Evolutionary conservation across 768 basidiomycete species (phyloP).

Genomic region (Pulveroboletus frians): DNA sequence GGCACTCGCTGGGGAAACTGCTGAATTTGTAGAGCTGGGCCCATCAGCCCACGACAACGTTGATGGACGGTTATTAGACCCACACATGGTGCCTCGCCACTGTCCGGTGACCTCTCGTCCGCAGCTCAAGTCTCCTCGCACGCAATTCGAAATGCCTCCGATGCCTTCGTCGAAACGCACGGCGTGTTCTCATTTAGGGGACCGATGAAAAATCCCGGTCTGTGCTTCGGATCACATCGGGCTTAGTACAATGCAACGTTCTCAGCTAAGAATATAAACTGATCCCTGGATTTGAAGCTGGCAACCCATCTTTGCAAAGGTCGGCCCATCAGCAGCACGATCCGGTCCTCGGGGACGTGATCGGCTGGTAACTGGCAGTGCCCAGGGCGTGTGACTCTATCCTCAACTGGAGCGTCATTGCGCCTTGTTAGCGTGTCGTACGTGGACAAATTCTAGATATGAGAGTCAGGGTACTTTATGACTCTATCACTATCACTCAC

Average conservation of each 20-base stretch:
- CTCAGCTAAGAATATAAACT: neutral
- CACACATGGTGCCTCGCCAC: too few species aligned
- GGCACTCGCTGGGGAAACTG: neutral
- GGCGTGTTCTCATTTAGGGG: neutral
- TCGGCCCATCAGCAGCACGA: neutral
- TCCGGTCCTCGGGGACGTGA: conserved; percentile 1
- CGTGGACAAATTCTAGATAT: neutral
- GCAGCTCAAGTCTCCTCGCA: neutral
- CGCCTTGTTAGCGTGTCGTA: neutral
- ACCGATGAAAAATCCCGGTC: neutral
- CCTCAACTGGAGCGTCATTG: neutral
- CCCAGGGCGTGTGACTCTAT: neutral
- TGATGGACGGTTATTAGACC: neutral
- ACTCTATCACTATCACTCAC: neutral
- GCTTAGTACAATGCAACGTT: neutral
- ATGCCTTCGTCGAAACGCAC: neutral
- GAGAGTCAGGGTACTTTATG: too few species aligned
- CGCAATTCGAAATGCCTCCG: neutral
- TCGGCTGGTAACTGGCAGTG: neutral
- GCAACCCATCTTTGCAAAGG: neutral
- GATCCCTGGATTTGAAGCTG: neutral
- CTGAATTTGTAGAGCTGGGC: neutral
- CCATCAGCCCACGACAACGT: neutral
- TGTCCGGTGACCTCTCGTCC: neutral
- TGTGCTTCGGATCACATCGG: neutral